Base-by-base conservation (phyloP, 2,329 filamentous ascomycete genomes). In the Tetracladium maxilliforme region DNA sequence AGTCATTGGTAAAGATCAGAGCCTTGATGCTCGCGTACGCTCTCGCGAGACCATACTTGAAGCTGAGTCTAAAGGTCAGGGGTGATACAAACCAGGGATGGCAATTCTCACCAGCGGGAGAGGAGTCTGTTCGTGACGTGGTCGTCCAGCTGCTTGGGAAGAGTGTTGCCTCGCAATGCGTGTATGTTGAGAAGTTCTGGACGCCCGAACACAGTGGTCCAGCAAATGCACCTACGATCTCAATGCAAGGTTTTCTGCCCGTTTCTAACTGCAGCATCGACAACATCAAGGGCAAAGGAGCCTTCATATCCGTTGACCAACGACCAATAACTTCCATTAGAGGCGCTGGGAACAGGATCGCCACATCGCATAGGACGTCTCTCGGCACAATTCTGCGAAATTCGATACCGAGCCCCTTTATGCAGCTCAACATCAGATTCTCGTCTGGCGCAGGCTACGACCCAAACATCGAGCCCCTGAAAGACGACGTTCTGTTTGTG, bases 401-500 rank as follows among this genome's bases (percentile, higher is more conserved):
- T 35, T 55, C 13, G 58, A 54, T n/a, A n/a, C n/a, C n/a, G 11
- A 61, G 67, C 25, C 60, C 63, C 0, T 83, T 84, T 40, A 46
- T 83, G 20, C 58, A 58, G 20, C 46, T 86, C 19, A 64, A 70
- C 29, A 69, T 86, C 16, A 44, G 43, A 10, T 84, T 76, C 38
- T 61, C 68, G 0, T 41, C 52, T 2, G 59, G 60, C 13, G 18
- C 18, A 15, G 71, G 57, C 30, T 86, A 86, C 38, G 79, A 86
- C 46, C 56, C 62, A 2, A 86, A 84, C 35, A 48, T 84, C 6
- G 70, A 82, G 31, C 67, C 77, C 4, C 56, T 68, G 4, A 86
- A 86, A 41, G 70, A 81, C 29, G 69, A 82, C 37, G 61, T 86
- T 3, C 39, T 82, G 1, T 83, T 86, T 39, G 54, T 53, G 5